A percentile compares a stretch with the other conserved stretches of the same genome.
Evolutionary conservation across 2,329 filamentous ascomycete species (phyloP).

Genomic region (Fusarium sp.): DNA sequence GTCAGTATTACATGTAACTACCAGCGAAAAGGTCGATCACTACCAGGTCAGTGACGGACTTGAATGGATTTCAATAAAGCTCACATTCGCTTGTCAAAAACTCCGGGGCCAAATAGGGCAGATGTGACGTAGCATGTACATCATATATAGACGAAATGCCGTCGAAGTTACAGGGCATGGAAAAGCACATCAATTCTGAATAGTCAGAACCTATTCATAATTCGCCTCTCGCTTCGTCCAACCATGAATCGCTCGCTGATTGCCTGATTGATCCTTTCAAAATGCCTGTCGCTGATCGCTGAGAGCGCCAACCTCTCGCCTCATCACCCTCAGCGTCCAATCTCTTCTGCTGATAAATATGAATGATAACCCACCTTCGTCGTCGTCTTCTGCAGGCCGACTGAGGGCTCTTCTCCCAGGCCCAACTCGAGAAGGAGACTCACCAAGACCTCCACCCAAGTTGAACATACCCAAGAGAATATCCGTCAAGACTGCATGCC

Average conservation of each 20-base stretch:
- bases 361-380: not conserved
- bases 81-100: not conserved
- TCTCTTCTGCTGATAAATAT: not conserved
- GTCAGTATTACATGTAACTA: not conserved
- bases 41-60: not conserved
- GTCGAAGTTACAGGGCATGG: not conserved
- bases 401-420: slow-evolving; percentile 14
- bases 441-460: not conserved
- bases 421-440: not conserved
- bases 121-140: slow-evolving; percentile 24
- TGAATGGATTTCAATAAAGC: not conserved
- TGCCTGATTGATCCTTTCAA: not conserved
- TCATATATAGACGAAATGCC: slow-evolving; percentile 10
- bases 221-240: not conserved
- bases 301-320: not conserved
- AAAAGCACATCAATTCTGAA: not conserved
- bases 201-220: not conserved
- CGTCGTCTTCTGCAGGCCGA: not conserved
- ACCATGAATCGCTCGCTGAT: not conserved
- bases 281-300: not conserved
- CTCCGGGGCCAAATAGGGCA: not conserved
- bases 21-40: not conserved
- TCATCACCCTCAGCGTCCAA: not conserved
- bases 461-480: slow-evolving; percentile 20
- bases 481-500: slow-evolving; percentile 24